Percentiles rank a stretch among this genome's conserved stretches.
These are phyloP conservation scores for Diaporthe sp. DNA, from an alignment of 2,329 filamentous ascomycete genomes.

Conservation along the genomic window DNA sequence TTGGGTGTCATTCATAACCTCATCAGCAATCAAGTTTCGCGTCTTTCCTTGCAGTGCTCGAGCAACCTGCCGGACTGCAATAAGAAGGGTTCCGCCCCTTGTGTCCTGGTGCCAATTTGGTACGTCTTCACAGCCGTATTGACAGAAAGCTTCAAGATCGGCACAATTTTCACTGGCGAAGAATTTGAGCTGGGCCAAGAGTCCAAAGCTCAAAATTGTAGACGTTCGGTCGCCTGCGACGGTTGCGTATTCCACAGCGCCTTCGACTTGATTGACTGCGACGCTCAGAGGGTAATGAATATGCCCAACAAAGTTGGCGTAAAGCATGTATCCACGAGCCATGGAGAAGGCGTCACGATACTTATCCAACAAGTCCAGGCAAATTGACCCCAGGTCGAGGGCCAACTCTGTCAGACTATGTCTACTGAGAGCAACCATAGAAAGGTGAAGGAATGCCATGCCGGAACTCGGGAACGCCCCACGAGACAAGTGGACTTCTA, in stretches of 20 bases:
- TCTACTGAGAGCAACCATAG: slow-evolving; percentile 73
- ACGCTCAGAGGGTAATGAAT: slow-evolving; percentile 70
- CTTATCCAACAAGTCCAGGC: slow-evolving; percentile 72
- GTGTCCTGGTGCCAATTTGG: slow-evolving; percentile 78
- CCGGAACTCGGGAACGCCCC: slow-evolving; percentile 78
- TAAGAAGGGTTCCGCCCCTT: slow-evolving; percentile 76
- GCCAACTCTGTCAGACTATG: slow-evolving; percentile 79
- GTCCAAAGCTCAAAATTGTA: slow-evolving; percentile 76
- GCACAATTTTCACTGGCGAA: slow-evolving; percentile 75
- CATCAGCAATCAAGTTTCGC: slow-evolving; percentile 55
- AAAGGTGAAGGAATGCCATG: slow-evolving; percentile 74
- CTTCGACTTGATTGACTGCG: slow-evolving; percentile 70
- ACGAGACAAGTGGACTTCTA: slow-evolving; percentile 71
- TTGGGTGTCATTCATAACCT: slow-evolving; percentile 74
- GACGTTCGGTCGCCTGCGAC: slow-evolving; percentile 77
- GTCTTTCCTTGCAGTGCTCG: slow-evolving; percentile 83
- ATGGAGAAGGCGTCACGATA: slow-evolving; percentile 73
- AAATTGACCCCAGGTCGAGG: slow-evolving; percentile 70
- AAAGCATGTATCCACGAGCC: slow-evolving; percentile 75
- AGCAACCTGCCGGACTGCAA: slow-evolving; percentile 72
- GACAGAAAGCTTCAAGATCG: slow-evolving; percentile 77
- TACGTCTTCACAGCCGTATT: slow-evolving; percentile 79
- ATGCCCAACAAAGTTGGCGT: slow-evolving; percentile 77
- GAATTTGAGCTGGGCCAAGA: slow-evolving; percentile 74
- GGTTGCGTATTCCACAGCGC: slow-evolving; percentile 73